phyloP scores from a whole-genome alignment of 2,329 filamentous ascomycete genomes.

The Fusarium palustre region DNA sequence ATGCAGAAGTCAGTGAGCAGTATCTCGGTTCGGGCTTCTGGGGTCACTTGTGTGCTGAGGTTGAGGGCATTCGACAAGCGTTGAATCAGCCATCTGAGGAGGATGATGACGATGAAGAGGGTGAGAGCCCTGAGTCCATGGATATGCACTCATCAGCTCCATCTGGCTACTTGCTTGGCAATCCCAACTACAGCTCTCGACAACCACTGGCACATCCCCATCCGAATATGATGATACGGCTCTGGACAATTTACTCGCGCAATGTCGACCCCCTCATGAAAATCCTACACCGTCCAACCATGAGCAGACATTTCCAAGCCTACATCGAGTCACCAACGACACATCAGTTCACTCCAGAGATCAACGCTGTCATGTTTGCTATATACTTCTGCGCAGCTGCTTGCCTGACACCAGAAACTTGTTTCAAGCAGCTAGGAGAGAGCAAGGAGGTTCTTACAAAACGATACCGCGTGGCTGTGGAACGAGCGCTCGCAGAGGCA shows the following conservation, averaged over 20 bases:
- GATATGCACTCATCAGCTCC: constrained; percentile 41
- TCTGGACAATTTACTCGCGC: constrained; percentile 53
- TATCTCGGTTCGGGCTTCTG: constrained; percentile 60
- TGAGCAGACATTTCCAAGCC: constrained; percentile 45
- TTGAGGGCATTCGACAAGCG: constrained; percentile 59
- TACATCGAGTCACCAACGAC: constrained; percentile 43
- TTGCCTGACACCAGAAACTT: constrained; percentile 50
- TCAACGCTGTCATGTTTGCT: constrained; percentile 56
- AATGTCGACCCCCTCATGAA: constrained; percentile 60
- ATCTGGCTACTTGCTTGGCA: constrained; percentile 48
- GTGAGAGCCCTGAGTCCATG: constrained; percentile 49
- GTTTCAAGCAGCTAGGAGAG: constrained; percentile 51
- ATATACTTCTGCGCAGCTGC: constrained; percentile 58
- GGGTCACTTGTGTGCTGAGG: constrained; percentile 57
- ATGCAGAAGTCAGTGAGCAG: constrained; percentile 39
- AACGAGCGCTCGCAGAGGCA: constrained; percentile 56
- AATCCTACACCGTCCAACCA: constrained; percentile 58
- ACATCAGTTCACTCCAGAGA: constrained; percentile 35
- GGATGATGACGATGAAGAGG: constrained; percentile 52
- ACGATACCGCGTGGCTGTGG: constrained; percentile 51
- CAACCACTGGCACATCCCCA: constrained; percentile 51
- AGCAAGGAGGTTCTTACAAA: constrained; percentile 50
- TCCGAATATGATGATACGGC: constrained; percentile 52
- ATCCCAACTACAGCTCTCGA: constrained; percentile 39
- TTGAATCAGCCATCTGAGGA: constrained; percentile 58